These are phyloP conservation scores for Colletotrichum scovillei DNA, from an alignment of 2,329 filamentous ascomycete genomes.

Conservation along the genomic window DNA sequence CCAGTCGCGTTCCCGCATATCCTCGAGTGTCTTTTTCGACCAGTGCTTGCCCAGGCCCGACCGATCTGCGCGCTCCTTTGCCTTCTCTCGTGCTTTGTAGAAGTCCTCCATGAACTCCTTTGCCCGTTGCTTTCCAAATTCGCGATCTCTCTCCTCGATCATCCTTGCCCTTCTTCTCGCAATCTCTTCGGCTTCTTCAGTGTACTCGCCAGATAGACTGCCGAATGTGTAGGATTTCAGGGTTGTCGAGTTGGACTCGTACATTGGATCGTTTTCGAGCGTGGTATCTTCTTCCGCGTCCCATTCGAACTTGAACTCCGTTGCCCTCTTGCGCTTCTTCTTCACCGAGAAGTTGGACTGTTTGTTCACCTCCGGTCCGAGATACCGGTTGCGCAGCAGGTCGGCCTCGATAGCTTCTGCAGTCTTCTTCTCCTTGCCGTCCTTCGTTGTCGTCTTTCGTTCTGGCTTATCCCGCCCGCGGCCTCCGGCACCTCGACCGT, in stretches of 20 bases:
- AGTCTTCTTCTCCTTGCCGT: slow-evolving; percentile 50
- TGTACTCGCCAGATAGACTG: slow-evolving; percentile 61
- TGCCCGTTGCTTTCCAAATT: slow-evolving; percentile 81
- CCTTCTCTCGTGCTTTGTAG: slow-evolving; percentile 71
- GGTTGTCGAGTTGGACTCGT: slow-evolving; percentile 50
- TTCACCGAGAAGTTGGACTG: slow-evolving; percentile 89
- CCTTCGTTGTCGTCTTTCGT: slow-evolving; percentile 61
- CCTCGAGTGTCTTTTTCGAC: slow-evolving; percentile 90
- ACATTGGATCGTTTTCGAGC: slow-evolving; percentile 83
- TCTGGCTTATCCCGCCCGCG: slow-evolving; percentile 48
- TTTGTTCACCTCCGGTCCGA: slow-evolving; percentile 88
- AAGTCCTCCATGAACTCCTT: slow-evolving; percentile 84
- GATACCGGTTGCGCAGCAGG: slow-evolving; percentile 83
- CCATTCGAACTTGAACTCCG: slow-evolving; percentile 98
- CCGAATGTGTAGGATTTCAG: slow-evolving; percentile 52
- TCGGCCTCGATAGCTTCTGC: slow-evolving; percentile 77
- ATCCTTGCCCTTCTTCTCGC: slow-evolving; percentile 72
- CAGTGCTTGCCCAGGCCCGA: slow-evolving; percentile 91
- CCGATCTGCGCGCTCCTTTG: slow-evolving; percentile 77
- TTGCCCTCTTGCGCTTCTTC: slow-evolving; percentile 94
- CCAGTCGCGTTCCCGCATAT: slow-evolving; percentile 99
- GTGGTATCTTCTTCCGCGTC: slow-evolving; percentile 94
- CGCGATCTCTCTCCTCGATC: slow-evolving; percentile 79
- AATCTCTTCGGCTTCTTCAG: slow-evolving; percentile 66
- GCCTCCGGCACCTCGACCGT: slow-evolving; percentile 52